phyloP scores from a whole-genome alignment of 129 eudicot species.

The Scalesia atractyloides region DNA sequence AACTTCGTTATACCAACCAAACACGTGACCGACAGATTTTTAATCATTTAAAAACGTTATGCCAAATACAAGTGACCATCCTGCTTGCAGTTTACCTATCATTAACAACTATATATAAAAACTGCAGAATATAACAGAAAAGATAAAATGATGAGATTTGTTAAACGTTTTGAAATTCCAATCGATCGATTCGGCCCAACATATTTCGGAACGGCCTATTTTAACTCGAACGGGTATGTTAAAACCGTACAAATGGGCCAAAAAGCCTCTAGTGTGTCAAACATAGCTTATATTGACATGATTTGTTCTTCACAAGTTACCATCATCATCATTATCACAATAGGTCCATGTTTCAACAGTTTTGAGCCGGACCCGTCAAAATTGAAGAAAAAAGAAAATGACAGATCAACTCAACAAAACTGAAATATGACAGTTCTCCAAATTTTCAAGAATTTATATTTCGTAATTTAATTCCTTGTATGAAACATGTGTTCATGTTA shows the following conservation, averaged over 20 bases:
- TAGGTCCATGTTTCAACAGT: not conserved
- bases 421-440: not conserved
- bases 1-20: not conserved
- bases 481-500: not conserved
- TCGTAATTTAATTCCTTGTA: not conserved
- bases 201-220: not conserved
- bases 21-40: not conserved
- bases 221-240: not conserved
- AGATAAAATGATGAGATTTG: not conserved
- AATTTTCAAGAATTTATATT: not conserved
- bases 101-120: slow-evolving; percentile 6
- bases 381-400: not conserved
- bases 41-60: too few species aligned
- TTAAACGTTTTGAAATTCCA: not conserved
- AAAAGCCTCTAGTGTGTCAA: slow-evolving; percentile 5
- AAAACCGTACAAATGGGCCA: not conserved
- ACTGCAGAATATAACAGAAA: not conserved
- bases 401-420: not conserved
- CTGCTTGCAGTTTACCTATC: not conserved
- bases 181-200: not conserved
- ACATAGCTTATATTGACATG: not conserved
- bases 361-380: not conserved
- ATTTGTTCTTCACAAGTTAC: not conserved
- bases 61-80: too few species aligned
- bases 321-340: not conserved